A percentile compares a stretch with the other conserved stretches of the same genome.
phyloP scores from a whole-genome alignment of 805 yeast species.

The Candida odintsovae region DNA sequence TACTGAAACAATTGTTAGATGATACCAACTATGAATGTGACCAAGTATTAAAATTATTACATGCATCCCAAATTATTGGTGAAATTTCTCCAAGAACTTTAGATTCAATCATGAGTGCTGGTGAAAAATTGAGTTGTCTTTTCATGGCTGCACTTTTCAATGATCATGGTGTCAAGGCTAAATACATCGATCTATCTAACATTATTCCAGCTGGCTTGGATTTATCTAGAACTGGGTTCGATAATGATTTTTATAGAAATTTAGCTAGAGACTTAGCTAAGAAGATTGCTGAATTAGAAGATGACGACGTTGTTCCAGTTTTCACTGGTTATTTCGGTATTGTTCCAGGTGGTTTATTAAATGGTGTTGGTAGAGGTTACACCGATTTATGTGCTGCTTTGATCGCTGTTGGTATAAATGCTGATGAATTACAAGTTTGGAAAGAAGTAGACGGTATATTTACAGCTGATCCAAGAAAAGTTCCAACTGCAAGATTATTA shows the following conservation, averaged over 20 bases:
- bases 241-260: conserved; percentile 55
- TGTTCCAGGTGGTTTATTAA: conserved; percentile 92
- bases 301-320: conserved; percentile 63
- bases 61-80: conserved; percentile 87
- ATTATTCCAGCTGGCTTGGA: conserved; percentile 62
- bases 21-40: conserved; percentile 64
- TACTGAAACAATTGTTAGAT: conserved; percentile 48
- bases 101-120: conserved; percentile 87
- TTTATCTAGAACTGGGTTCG: conserved; percentile 49
- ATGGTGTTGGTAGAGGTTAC: conserved; percentile 95
- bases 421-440: conserved; percentile 97
- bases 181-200: conserved; percentile 71
- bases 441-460: conserved; percentile 98
- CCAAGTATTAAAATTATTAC: conserved; percentile 60
- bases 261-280: conserved; percentile 48
- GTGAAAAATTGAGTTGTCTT: conserved; percentile 87
- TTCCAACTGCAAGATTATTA: conserved; percentile 78
- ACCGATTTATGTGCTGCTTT: conserved; percentile 97
- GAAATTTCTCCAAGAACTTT: conserved; percentile 85
- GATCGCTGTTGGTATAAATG: conserved; percentile 85
- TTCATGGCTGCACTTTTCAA: conserved; percentile 83
- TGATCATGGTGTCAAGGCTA: conserved; percentile 74
- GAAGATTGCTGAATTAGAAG: conserved; percentile 37
- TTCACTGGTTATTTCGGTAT: conserved; percentile 94
- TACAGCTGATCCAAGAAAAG: conserved; percentile 97